Evolutionary conservation across 129 eudicot genomes (phyloP).

Genomic region (Flaveria sonorensis): DNA sequence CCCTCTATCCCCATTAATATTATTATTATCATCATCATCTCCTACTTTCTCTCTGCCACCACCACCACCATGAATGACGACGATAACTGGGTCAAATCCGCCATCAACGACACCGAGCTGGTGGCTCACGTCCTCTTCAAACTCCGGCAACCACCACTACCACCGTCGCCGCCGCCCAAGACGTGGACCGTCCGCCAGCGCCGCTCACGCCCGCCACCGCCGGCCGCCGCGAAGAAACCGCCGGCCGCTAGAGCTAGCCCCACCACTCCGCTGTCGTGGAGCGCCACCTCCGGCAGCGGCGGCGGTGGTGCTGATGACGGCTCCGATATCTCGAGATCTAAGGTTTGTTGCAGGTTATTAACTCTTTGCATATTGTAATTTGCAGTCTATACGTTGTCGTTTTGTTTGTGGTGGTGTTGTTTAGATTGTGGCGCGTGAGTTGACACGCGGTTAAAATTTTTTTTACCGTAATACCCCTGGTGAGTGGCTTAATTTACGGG

Average conservation of each 20-base stretch:
- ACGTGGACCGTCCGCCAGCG: slow-evolving; percentile 65
- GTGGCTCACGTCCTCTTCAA: slow-evolving; percentile 48
- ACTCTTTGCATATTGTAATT: not conserved
- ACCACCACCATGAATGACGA: slow-evolving; percentile 34
- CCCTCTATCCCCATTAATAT: not conserved
- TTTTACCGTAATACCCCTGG: slow-evolving; percentile 42
- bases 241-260: slow-evolving; percentile 53
- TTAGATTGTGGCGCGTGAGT: slow-evolving; percentile 27
- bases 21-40: slow-evolving; percentile 23
- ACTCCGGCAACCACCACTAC: slow-evolving; percentile 37
- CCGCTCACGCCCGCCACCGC: slow-evolving; percentile 36
- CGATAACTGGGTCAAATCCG: slow-evolving; percentile 51
- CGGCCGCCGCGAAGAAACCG: slow-evolving; percentile 18
- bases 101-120: slow-evolving; percentile 38
- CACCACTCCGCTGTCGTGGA: slow-evolving; percentile 70
- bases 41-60: slow-evolving; percentile 42
- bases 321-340: slow-evolving; percentile 53
- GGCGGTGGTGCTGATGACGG: slow-evolving; percentile 45
- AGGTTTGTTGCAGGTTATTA: slow-evolving; percentile 45
- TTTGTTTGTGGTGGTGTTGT: not conserved
- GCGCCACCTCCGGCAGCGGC: slow-evolving; percentile 51
- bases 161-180: slow-evolving; percentile 20
- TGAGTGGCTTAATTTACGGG: slow-evolving; percentile 28
- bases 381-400: not conserved
- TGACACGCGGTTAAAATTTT: not conserved